These are phyloP conservation scores for Sporisorium graminicola DNA, from an alignment of 1,284 basidiomycete species.

Conservation along the genomic window DNA sequence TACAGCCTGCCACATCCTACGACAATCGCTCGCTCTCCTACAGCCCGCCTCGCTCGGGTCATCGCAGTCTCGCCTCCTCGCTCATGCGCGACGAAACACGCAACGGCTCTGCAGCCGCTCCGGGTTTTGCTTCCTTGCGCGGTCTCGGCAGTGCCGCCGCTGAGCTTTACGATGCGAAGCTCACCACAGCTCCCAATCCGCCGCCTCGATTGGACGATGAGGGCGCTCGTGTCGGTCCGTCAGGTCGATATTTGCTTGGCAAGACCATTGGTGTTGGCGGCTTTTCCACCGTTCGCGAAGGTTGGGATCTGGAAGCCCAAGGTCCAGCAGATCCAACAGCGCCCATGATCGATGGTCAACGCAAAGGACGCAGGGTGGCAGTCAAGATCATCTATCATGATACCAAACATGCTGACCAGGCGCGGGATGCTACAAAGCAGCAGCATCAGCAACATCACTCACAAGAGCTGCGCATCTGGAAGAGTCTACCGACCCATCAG, in stretches of 20 bases:
- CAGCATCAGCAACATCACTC: constrained; percentile 13
- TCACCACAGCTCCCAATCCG: constrained; percentile 26
- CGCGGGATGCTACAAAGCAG: constrained; percentile 4
- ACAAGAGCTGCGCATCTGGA: constrained; percentile 60
- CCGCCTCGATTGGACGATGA: constrained; percentile 50
- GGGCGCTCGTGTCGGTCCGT: constrained; percentile 55
- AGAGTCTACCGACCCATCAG: constrained; percentile 49
- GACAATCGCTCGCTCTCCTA: constrained; percentile 48
- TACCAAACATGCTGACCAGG: constrained; percentile 6
- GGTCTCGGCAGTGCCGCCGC: constrained; percentile 49
- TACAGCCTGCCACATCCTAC: constrained; percentile 26
- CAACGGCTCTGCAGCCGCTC: constrained; percentile 27
- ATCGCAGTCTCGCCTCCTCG: constrained; percentile 33
- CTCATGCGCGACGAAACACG: constrained; percentile 29
- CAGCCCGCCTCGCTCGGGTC: constrained; percentile 40
- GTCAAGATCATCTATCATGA: constrained; percentile 59
- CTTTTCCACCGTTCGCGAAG: constrained; percentile 86
- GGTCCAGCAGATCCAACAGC: constrained; percentile 28
- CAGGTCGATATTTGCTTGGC: constrained; percentile 78
- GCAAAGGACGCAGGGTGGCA: constrained; percentile 46
- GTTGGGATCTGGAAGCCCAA: constrained; percentile 50
- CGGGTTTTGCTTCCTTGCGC: constrained; percentile 33
- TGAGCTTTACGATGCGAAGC: constrained; percentile 27
- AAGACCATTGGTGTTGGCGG: constrained; percentile 84
- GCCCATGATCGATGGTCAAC: constrained; percentile 31